Evolutionary conservation across 1,139 yeast species (phyloP), one percentile per base, ranked within the genome.

Genomic region (Zygosaccharomyces pseudobailii): DNA sequence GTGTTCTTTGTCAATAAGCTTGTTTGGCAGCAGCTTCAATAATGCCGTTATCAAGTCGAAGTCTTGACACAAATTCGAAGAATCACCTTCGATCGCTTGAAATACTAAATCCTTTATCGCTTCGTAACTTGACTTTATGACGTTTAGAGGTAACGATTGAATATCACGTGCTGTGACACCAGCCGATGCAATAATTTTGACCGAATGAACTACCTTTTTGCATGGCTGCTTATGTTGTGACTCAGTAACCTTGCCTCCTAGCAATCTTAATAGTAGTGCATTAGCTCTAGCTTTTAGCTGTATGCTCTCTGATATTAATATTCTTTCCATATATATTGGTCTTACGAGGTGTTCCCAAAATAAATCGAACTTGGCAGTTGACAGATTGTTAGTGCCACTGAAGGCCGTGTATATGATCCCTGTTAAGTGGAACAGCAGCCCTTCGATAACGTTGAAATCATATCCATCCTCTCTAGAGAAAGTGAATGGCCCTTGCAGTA

Each of bases 161-260:
- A 58, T 55, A 17, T 58, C 59, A 1, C 39, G 45, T 3, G 40
- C 30, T 3, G 38, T 39, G 3, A 56, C 47, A 6, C 61, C 62
- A 2, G 45, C 49, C 1, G 62, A 52, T 2, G 57, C 56, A 24
- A 57, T 49, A 2, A 58, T 59, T 40, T 50, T 55, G 32, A 57
- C 40, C 0, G 55, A 49, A 33, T 55, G 55, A 22, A 42, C 25
- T 22, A 42, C 45, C n/a, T 45, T 49, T 10, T 36, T 43, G 5
- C 38, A 34, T 22, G 38, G 22, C 23, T 21, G 41, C 7, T 38
- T 31, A 20, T 38, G 25, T 6, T 33, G 34, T 22, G 44, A 45
- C 6, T 40, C 51, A 6, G 38, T 43, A 13, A 22, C 28, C 4
- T 20, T 36, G 6, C 38, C 30, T 10, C 48, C 46, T 4, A 48